Base-by-base conservation (phyloP, 1,139 yeast genomes). In the Wickerhamomyces sp. region DNA sequence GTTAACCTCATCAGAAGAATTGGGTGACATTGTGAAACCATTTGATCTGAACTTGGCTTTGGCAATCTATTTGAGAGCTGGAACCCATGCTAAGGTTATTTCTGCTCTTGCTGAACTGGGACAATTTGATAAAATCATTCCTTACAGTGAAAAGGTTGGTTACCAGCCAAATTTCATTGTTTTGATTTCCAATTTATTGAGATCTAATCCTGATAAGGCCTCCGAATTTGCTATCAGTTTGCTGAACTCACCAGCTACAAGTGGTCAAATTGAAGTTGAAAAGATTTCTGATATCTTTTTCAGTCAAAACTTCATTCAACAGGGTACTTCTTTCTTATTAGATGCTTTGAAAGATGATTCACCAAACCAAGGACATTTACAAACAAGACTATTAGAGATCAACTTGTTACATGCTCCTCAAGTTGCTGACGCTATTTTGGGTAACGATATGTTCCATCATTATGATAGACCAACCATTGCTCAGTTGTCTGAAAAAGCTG, bases 401-500 rank as follows among this genome's bases (percentile, higher is more conserved):
- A 94, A 94, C 67, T 75, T 94, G 64, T 69, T 88, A 64, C 95
- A 91, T 64, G 99, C 99, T 10, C 99, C 99, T 43, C 99, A 94
- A 75, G 99, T 94, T 47, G 99, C 99, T 38, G 99, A 94, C 69
- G 99, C 99, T 18, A 94, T 93, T 56, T 77, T 93, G 62, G 97
- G 98, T 50, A 93, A 93, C 67, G 84, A 84, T 52, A 91, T 93
- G 90, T 94, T 94, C 70, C 82, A 93, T 55, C 97, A 91, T 63
- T 93, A 89, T 67, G 99, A 93, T 67, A 87, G 89, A 59, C 91
- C 95, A 58, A 83, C 94, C 38, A 84, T 93, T 64, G 99, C 98
- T 32, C 79, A 84, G 52, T 76, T 94, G 55, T 83, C 96, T 68
- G 99, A 93, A 69, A 89, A 89, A 69, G 91, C 96, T 15, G 98